Conservation (phyloP, 208 protist genomes). For the Porcisia hertigi region DNA sequence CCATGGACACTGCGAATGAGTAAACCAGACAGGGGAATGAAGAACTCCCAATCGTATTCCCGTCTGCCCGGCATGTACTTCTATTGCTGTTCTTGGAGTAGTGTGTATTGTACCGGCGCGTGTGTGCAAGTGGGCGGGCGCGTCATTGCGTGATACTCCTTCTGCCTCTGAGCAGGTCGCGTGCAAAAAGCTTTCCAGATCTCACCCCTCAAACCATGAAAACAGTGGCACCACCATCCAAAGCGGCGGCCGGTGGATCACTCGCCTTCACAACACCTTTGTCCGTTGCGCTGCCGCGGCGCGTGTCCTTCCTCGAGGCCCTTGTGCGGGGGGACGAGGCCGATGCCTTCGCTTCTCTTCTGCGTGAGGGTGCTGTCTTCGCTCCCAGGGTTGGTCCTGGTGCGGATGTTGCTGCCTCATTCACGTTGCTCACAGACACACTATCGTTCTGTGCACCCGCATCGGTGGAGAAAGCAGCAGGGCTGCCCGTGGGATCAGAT, state of each 20-base stretch:
- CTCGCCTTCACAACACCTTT: neutral
- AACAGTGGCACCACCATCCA: neutral
- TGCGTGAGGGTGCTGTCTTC: neutral
- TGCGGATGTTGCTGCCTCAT: neutral
- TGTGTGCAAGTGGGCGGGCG: neutral
- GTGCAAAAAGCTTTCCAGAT: neutral
- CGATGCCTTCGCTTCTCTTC: neutral
- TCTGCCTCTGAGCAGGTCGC: neutral
- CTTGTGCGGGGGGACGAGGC: neutral
- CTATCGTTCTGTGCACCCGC: neutral
- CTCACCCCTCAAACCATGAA: neutral
- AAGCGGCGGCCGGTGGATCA: neutral
- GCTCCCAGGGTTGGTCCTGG: neutral
- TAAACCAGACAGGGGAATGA: neutral
- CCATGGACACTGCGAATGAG: neutral
- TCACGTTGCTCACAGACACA: neutral
- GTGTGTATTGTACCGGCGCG: neutral
- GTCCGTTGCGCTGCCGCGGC: neutral
- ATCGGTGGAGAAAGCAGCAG: neutral
- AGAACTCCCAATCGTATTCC: neutral
- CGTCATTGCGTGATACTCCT: neutral
- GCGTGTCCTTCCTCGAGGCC: neutral
- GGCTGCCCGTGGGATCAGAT: neutral
- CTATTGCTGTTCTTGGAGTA: neutral
- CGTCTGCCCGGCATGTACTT: no score